A percentile compares a stretch with the other conserved stretches of the same genome.
These are phyloP conservation scores for Syzygium aromaticum DNA, from an alignment of 345 rosid species.

Conservation along the genomic window DNA sequence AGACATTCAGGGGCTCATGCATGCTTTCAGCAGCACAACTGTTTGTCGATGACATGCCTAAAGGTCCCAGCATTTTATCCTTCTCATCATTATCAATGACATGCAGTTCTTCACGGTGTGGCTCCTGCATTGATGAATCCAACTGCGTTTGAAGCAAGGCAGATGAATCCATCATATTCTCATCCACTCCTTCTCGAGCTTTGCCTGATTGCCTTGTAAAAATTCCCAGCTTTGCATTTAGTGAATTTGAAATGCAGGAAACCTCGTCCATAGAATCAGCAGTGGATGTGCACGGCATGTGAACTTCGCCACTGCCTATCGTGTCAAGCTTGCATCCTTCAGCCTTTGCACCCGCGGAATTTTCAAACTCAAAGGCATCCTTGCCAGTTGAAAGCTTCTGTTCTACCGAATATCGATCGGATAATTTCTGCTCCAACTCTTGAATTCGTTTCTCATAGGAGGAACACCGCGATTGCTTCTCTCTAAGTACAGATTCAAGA, in stretches of 20 bases:
- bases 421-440: slow-evolving; percentile 82
- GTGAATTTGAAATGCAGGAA: slow-evolving; percentile 72
- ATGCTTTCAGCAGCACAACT: slow-evolving; percentile 91
- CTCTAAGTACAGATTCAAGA: slow-evolving; percentile 66
- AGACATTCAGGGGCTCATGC: slow-evolving; percentile 33
- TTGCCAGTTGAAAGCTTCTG: slow-evolving; percentile 46
- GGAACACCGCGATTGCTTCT: slow-evolving; percentile 64
- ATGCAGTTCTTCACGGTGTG: slow-evolving; percentile 48
- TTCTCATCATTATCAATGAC: slow-evolving; percentile 48
- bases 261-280: slow-evolving; percentile 95
- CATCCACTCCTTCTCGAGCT: slow-evolving; percentile 87
- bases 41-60: slow-evolving; percentile 61
- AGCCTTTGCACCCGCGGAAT: slow-evolving; percentile 18
- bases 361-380: slow-evolving; percentile 32
- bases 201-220: slow-evolving; percentile 58
- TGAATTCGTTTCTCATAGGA: slow-evolving; percentile 91
- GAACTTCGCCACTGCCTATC: slow-evolving; percentile 33
- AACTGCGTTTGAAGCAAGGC: slow-evolving; percentile 54
- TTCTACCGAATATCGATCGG: slow-evolving; percentile 54
- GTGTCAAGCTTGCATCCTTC: slow-evolving; percentile 35
- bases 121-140: slow-evolving; percentile 86
- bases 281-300: slow-evolving; percentile 33
- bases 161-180: slow-evolving; percentile 91
- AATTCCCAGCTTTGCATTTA: slow-evolving; percentile 39
- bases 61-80: slow-evolving; percentile 44